Evolutionary conservation across 352 stramenopile species (phyloP), one percentile per base, ranked within the genome.

Genomic region (Phytophthora idaei): DNA sequence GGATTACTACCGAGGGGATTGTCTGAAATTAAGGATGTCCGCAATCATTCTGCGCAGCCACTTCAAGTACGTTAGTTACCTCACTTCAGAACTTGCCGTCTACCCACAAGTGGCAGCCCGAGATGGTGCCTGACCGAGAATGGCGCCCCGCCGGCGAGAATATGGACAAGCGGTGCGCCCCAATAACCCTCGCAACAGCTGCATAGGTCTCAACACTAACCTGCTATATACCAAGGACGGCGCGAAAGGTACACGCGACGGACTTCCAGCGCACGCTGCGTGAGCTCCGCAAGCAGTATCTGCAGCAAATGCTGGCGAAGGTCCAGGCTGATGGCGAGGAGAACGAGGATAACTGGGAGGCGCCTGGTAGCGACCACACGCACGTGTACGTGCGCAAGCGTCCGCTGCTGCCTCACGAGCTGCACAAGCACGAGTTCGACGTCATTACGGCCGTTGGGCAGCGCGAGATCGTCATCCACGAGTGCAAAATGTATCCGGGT

Each of bases 401-500:
- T 44, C 92, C 92, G 29, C 74, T 98, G 58, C 84, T 97, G 57
- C 65, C 82, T 15, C 91, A 97, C 69, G 92, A 98, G 69, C 49
- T 87, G 34, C 76, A 77, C 49, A 89, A 92, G 67, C 84, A 90
- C 62, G 92, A 97, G 66, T 98, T 93, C 55, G 88, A 96, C 64
- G 82, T 97, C 50, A 91, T 97, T 59, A 86, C 81, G 41, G 88
- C 86, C 17, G 74, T 84, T 32, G 82, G 74, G 0, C 48, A 68
- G 53, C 74, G 67, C 31, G 74, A 90, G 48, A 88, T 94, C 63
- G 80, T 95, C 41, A 85, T 97, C 54, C 87, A 97, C 69, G 90
- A 97, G 69, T 94, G 87, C 73, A 85, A 92, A 47, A 97, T 97
- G 90, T 92, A 97, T 70, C 73, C 82, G 8, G 72, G 79, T 88